Percentiles rank a stretch among this genome's conserved stretches.
Conservation (phyloP, 2,329 filamentous ascomycete species). For the Pestalotiopsis sp. region DNA sequence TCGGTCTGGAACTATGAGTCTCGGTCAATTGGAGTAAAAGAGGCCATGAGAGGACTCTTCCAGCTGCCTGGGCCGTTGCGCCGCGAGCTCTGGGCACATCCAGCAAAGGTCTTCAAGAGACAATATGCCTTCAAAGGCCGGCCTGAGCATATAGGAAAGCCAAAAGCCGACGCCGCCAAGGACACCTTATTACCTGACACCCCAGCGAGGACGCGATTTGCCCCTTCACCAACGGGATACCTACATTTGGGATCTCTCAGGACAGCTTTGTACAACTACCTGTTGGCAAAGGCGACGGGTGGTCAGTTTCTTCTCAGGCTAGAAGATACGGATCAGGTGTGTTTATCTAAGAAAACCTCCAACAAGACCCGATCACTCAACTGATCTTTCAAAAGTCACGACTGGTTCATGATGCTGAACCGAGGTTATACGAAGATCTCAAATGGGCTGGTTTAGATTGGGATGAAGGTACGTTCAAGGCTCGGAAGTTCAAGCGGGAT, state of each 20-base stretch:
- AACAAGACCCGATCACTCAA: background rate
- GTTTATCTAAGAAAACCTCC: conserved; percentile 24
- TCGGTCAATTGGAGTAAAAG: background rate
- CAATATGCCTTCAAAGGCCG: conserved; percentile 28
- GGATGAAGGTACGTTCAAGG: conserved; percentile 72
- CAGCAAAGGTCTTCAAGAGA: conserved; percentile 20
- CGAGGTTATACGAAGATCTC: conserved; percentile 75
- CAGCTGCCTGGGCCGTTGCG: conserved; percentile 20
- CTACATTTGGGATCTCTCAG: conserved; percentile 88
- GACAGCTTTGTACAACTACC: conserved; percentile 93
- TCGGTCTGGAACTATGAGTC: background rate
- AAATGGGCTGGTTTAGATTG: conserved; percentile 87
- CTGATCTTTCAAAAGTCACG: conserved; percentile 59
- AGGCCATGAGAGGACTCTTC: conserved; percentile 24
- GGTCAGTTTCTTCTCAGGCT: conserved; percentile 90
- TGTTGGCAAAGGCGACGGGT: conserved; percentile 83
- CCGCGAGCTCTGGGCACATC: conserved; percentile 17
- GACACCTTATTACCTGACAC: conserved; percentile 43
- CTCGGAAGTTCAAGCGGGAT: background rate
- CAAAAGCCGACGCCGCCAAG: conserved; percentile 7
- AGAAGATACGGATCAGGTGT: conserved; percentile 91
- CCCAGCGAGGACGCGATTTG: conserved; percentile 81
- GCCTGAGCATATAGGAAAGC: conserved; percentile 12
- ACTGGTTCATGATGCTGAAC: conserved; percentile 77
- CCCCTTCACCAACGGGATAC: conserved; percentile 92